Evolutionary conservation across 345 rosid species (phyloP).

Genomic region (Schrenkiella parvula): DNA sequence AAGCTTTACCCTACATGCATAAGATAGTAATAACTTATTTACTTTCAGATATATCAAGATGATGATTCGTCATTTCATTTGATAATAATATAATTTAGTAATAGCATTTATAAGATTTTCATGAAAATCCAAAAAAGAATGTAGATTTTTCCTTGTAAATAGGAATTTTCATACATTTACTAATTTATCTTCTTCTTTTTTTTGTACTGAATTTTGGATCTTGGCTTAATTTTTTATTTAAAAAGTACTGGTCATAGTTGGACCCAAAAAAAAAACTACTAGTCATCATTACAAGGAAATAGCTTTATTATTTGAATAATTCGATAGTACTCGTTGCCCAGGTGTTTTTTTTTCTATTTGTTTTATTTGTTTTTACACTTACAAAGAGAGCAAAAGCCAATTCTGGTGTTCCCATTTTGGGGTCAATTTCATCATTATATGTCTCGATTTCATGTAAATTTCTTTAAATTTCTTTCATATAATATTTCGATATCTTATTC

Average conservation of each 20-base stretch:
- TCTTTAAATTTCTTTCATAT: not conserved
- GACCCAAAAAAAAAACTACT: not conserved
- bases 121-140: not conserved
- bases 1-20: not conserved
- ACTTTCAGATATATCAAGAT: not conserved
- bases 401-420: conserved; percentile 17
- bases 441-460: not conserved
- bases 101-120: not conserved
- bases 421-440: conserved; percentile 23
- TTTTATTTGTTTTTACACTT: conserved; percentile 1
- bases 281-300: conserved; percentile 9
- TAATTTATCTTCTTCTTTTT: not conserved
- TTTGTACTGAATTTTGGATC: not conserved
- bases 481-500: not conserved
- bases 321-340: not conserved
- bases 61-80: not conserved
- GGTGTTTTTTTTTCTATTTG: not conserved
- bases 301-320: conserved; percentile 20
- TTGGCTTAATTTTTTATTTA: not conserved
- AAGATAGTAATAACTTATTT: not conserved
- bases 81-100: not conserved
- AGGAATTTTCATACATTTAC: not conserved
- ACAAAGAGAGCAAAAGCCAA: conserved; percentile 19
- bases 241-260: not conserved
- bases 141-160: not conserved